phyloP scores from a whole-genome alignment of 2,329 filamentous ascomycete genomes.

The Aspergillus fructus region DNA sequence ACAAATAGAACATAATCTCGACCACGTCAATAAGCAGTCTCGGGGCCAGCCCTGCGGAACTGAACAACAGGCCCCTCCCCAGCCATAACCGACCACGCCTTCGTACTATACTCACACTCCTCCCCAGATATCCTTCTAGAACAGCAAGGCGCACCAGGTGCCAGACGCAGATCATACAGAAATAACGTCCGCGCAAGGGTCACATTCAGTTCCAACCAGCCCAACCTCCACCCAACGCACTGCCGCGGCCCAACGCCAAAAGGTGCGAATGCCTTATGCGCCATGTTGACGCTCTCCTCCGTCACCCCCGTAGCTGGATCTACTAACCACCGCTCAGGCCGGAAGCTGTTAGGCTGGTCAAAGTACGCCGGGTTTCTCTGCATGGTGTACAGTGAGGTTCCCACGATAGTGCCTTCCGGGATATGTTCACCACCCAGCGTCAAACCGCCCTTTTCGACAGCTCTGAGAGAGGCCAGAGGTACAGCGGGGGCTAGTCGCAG shows the following conservation, averaged over 20 bases:
- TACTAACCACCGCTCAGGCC: slow-evolving; percentile 42
- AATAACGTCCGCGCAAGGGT: background rate
- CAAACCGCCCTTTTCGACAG: slow-evolving; percentile 24
- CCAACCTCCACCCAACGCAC: background rate
- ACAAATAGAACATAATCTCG: too few relatives aligned
- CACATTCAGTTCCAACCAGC: background rate
- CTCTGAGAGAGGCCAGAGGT: slow-evolving; percentile 34
- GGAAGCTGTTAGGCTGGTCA: slow-evolving; percentile 14
- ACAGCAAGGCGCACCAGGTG: too few relatives aligned
- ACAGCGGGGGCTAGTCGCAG: slow-evolving; percentile 21
- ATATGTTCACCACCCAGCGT: slow-evolving; percentile 19
- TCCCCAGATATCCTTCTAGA: too few relatives aligned
- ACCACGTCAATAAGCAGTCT: too few relatives aligned
- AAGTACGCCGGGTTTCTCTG: slow-evolving; percentile 21
- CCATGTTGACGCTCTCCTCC: too few relatives aligned
- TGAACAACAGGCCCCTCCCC: too few relatives aligned
- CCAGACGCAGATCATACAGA: background rate
- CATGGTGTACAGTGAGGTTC: slow-evolving; percentile 36
- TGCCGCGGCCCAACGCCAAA: background rate
- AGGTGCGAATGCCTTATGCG: background rate
- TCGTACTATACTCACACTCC: too few relatives aligned
- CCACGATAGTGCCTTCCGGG: slow-evolving; percentile 37
- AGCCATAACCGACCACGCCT: too few relatives aligned
- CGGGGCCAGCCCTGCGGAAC: too few relatives aligned
- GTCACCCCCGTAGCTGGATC: too few relatives aligned